These are phyloP conservation scores for Trichocladium uniseriatum DNA, from an alignment of 495 filamentous ascomycete species.

Conservation along the genomic window DNA sequence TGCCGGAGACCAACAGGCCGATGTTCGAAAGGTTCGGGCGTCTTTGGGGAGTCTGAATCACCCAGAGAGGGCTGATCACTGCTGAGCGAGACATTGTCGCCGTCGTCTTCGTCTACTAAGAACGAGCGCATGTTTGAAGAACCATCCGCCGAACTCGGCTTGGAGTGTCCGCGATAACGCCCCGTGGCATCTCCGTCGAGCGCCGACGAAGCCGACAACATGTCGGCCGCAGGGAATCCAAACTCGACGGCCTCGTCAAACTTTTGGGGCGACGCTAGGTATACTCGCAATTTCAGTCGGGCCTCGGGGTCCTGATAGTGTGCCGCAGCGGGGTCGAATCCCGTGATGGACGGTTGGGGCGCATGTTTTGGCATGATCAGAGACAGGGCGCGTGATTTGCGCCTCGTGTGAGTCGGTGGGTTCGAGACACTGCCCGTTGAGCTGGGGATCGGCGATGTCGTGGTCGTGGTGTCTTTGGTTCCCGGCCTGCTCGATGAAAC, in stretches of 20 bases:
- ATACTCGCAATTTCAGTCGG: constrained; percentile 76
- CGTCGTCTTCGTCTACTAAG: constrained; percentile 41
- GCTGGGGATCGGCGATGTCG: constrained; percentile 29
- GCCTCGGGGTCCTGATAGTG: constrained; percentile 91
- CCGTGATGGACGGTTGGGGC: constrained; percentile 40
- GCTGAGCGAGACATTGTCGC: constrained; percentile 24
- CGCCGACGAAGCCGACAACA: constrained; percentile 19
- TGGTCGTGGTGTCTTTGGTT: constrained; percentile 30
- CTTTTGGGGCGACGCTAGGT: constrained; percentile 82
- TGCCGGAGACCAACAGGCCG: constrained; percentile 23
- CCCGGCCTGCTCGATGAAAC: constrained; percentile 34
- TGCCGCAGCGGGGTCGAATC: constrained; percentile 62
- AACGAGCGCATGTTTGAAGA: constrained; percentile 39
- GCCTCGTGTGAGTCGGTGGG: constrained; percentile 27
- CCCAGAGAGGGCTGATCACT: constrained; percentile 44
- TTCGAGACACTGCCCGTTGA: constrained; percentile 18
- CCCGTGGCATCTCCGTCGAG: background rate
- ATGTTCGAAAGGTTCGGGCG: constrained; percentile 37
- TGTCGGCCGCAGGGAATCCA: constrained; percentile 66
- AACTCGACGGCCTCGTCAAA: constrained; percentile 94
- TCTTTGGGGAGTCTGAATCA: constrained; percentile 47
- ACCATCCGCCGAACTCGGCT: constrained; percentile 22
- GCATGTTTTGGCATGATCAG: constrained; percentile 40
- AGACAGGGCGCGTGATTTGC: constrained; percentile 41
- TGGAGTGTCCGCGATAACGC: constrained; percentile 19